phyloP scores from a whole-genome alignment of 768 basidiomycete genomes.

The Serpula lacrymans region DNA sequence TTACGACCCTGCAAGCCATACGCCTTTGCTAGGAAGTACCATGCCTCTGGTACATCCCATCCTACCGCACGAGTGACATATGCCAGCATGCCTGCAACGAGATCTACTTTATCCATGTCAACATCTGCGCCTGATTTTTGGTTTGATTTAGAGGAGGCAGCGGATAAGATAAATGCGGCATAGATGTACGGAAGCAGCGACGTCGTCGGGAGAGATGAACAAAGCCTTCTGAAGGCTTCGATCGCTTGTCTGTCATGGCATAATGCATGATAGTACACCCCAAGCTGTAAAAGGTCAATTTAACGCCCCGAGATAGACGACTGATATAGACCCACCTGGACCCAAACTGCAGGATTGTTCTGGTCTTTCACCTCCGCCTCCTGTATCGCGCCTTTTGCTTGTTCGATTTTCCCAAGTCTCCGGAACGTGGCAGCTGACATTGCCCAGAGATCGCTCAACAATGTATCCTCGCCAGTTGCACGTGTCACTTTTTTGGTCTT shows the following conservation, averaged over 20 bases:
- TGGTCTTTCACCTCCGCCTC: constrained; percentile 92
- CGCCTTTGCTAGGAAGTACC: constrained; percentile 87
- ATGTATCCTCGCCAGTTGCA: constrained; percentile 55
- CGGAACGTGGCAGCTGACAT: constrained; percentile 95
- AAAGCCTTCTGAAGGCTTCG: constrained; percentile 84
- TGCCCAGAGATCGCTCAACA: constrained; percentile 88
- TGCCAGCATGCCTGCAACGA: constrained; percentile 78
- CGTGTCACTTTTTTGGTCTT: constrained; percentile 26
- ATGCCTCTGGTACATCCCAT: constrained; percentile 93
- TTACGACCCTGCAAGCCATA: constrained; percentile 71
- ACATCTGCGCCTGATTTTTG: constrained; percentile 9
- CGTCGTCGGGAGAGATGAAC: constrained; percentile 78
- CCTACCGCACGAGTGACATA: constrained; percentile 75
- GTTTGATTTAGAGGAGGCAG: constrained; percentile 14
- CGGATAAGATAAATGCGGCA: constrained; percentile 65
- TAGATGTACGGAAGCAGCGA: constrained; percentile 76
- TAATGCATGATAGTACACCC: constrained; percentile 65
- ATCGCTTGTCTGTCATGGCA: constrained; percentile 60
- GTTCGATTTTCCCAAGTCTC: constrained; percentile 83
- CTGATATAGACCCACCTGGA: constrained; percentile 60
- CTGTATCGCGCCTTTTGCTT: constrained; percentile 86
- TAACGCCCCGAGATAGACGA: neutral
- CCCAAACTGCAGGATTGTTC: constrained; percentile 87
- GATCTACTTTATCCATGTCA: constrained; percentile 55
- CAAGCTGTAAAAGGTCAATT: constrained; percentile 47